phyloP scores from a whole-genome alignment of 2,329 filamentous ascomycete genomes.

The Cladorrhinum sp. region DNA sequence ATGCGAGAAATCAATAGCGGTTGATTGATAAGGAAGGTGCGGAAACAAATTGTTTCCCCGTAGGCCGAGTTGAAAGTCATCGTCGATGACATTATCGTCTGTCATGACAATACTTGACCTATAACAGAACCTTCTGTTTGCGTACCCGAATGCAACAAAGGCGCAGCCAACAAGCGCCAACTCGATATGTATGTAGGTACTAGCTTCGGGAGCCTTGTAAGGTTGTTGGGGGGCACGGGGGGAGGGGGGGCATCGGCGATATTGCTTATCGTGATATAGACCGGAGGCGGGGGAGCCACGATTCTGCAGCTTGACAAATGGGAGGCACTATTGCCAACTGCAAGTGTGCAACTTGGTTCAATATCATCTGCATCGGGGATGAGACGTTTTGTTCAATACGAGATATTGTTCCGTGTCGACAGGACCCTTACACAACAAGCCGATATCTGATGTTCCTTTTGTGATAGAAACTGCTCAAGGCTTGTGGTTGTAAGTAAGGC shows the following conservation, averaged over 20 bases:
- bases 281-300: background rate
- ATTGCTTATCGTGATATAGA: background rate
- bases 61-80: background rate
- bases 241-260: too few species aligned
- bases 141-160: background rate
- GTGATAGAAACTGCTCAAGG: background rate
- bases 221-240: background rate
- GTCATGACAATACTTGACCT: background rate
- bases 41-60: background rate
- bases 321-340: background rate
- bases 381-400: background rate
- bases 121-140: background rate
- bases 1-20: background rate
- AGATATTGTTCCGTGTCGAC: background rate
- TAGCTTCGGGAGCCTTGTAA: background rate
- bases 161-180: background rate
- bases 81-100: background rate
- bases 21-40: background rate
- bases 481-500: background rate
- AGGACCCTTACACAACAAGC: background rate
- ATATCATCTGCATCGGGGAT: background rate
- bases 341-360: background rate
- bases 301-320: background rate
- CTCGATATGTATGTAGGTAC: background rate
- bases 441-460: too few species aligned